A percentile compares a stretch with the other conserved stretches of the same genome.
Conservation (phyloP, 805 yeast genomes). For the Monosporozyma servazzii region DNA sequence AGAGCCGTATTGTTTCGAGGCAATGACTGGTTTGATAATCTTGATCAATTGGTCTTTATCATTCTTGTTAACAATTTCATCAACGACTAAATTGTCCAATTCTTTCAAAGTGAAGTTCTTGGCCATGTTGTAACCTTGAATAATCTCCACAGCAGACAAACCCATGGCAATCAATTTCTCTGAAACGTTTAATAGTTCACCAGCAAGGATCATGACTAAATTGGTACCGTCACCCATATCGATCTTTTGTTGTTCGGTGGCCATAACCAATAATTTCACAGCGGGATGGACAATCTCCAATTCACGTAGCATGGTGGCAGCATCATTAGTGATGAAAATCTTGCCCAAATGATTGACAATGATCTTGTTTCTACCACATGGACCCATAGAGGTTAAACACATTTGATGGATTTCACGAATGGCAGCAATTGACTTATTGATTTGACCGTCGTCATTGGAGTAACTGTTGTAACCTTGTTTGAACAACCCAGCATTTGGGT, state of each 20-base stretch:
- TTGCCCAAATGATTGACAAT: constrained; percentile 82
- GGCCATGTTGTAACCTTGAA: constrained; percentile 90
- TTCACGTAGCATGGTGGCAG: constrained; percentile 94
- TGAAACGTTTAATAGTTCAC: constrained; percentile 79
- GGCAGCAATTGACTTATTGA: constrained; percentile 85
- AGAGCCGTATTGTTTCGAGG: constrained; percentile 87
- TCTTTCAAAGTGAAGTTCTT: constrained; percentile 60
- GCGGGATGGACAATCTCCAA: constrained; percentile 95
- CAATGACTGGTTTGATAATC: constrained; percentile 76
- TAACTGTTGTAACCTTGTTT: constrained; percentile 90
- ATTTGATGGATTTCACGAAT: constrained; percentile 86
- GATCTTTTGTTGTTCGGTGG: constrained; percentile 90
- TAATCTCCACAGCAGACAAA: constrained; percentile 82
- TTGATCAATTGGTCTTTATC: constrained; percentile 51
- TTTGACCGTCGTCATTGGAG: constrained; percentile 88
- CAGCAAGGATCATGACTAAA: constrained; percentile 84
- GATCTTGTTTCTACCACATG: constrained; percentile 94
- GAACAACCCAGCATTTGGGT: constrained; percentile 88
- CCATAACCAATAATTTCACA: constrained; percentile 90
- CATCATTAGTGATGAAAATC: constrained; percentile 87
- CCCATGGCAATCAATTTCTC: constrained; percentile 81
- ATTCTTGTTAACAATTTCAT: constrained; percentile 39
- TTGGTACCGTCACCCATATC: constrained; percentile 98
- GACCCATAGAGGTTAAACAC: constrained; percentile 93
- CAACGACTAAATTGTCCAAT: constrained; percentile 56